These are phyloP conservation scores for Erysiphe pisi DNA, from an alignment of 2,329 filamentous ascomycete genomes.

Conservation along the genomic window DNA sequence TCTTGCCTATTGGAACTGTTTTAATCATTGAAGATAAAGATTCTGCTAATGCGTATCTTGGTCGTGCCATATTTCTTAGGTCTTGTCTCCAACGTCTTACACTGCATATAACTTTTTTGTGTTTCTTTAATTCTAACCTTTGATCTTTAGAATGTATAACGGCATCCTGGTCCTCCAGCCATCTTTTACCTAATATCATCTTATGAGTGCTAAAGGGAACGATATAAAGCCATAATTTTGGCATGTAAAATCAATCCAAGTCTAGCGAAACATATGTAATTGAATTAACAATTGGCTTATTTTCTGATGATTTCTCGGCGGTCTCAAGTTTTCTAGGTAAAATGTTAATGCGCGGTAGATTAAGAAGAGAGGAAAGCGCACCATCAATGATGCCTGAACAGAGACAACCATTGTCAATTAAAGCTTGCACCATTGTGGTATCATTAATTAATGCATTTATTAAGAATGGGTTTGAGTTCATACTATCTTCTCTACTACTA, in stretches of 20 bases:
- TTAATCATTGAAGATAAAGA: neutral
- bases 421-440: neutral
- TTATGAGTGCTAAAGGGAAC: neutral
- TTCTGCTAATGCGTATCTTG: neutral
- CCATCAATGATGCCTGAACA: neutral
- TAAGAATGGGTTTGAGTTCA: neutral
- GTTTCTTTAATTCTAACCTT: neutral
- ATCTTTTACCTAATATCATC: neutral
- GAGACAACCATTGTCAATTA: neutral
- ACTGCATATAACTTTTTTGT: neutral
- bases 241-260: neutral
- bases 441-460: neutral
- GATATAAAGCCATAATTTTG: neutral
- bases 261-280: neutral
- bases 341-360: neutral
- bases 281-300: neutral
- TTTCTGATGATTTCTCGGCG: neutral
- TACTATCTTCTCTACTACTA: neutral
- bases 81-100: neutral
- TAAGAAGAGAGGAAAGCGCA: neutral
- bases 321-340: neutral
- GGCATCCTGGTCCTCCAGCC: neutral
- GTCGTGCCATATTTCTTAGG: neutral
- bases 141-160: neutral
- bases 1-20: neutral